Conservation (phyloP, 148 eudicot species). For the Cornus suecica region DNA sequence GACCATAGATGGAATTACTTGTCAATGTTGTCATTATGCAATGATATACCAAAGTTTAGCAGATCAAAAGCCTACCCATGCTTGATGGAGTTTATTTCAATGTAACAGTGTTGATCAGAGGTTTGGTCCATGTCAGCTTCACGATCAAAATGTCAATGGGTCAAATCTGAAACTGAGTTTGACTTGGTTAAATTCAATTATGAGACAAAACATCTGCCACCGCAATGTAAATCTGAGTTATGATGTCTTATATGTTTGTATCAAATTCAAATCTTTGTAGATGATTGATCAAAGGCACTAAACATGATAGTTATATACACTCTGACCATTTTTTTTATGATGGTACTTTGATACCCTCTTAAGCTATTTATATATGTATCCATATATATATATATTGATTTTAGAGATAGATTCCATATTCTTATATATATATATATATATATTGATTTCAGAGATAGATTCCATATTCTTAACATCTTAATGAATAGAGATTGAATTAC, state of each 20-base stretch:
- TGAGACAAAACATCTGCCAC: not conserved
- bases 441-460: not conserved
- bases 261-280: not conserved
- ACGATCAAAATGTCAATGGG: not conserved
- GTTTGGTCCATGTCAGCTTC: not conserved
- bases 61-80: not conserved
- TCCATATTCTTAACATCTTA: no score
- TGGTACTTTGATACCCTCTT: not conserved
- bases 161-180: not conserved
- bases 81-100: not conserved
- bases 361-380: no score
- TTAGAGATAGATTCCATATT: not conserved
- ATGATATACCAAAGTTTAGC: not conserved
- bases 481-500: no score
- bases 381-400: not conserved
- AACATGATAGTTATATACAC: not conserved
- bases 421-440: no score
- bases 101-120: not conserved
- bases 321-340: not conserved
- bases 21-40: not conserved
- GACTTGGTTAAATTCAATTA: not conserved
- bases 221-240: not conserved
- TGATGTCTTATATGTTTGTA: not conserved
- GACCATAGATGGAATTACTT: not conserved
- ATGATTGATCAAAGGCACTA: not conserved